A percentile compares a stretch with the other conserved stretches of the same genome.
These are phyloP conservation scores for Malus fusca DNA, from an alignment of 306 rosid genomes.

Conservation along the genomic window DNA sequence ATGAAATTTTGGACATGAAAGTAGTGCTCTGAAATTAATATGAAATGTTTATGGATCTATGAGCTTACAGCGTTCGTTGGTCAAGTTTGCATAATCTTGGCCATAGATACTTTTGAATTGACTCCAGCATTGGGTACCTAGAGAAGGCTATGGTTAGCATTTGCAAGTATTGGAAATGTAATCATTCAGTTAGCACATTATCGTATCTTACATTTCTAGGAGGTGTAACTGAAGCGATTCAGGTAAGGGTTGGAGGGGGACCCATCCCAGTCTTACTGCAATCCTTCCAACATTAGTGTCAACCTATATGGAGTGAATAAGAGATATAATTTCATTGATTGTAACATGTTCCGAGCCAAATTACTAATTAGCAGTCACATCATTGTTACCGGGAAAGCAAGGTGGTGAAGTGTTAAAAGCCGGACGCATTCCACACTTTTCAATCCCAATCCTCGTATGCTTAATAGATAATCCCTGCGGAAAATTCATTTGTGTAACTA, in stretches of 20 bases:
- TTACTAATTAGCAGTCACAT: slow-evolving; percentile 10
- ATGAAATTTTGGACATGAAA: background rate
- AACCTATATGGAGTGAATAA: slow-evolving; percentile 47
- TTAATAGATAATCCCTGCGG: slow-evolving; percentile 75
- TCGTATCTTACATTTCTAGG: slow-evolving; percentile 63
- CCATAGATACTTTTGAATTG: slow-evolving; percentile 93
- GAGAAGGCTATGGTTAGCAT: slow-evolving; percentile 28
- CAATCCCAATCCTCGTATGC: slow-evolving; percentile 80
- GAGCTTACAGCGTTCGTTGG: slow-evolving; percentile 76
- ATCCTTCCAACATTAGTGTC: slow-evolving; percentile 98
- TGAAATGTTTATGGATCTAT: slow-evolving; percentile 7
- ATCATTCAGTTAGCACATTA: background rate
- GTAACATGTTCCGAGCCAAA: slow-evolving; percentile 4
- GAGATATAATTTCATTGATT: slow-evolving; percentile 17
- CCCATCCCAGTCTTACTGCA: slow-evolving; percentile 99
- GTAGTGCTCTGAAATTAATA: background rate
- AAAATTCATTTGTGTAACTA: slow-evolving; percentile 11
- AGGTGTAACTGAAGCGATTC: slow-evolving; percentile 85
- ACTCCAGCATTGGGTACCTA: slow-evolving; percentile 88
- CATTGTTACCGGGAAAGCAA: slow-evolving; percentile 88
- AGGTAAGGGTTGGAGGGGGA: slow-evolving; percentile 91
- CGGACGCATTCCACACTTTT: slow-evolving; percentile 97
- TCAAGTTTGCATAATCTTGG: slow-evolving; percentile 97
- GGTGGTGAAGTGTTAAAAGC: slow-evolving; percentile 84
- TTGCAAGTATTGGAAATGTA: background rate